Evolutionary conservation across 768 basidiomycete genomes (phyloP), one percentile per base, ranked within the genome.

Genomic region (Scleroderma bovista): DNA sequence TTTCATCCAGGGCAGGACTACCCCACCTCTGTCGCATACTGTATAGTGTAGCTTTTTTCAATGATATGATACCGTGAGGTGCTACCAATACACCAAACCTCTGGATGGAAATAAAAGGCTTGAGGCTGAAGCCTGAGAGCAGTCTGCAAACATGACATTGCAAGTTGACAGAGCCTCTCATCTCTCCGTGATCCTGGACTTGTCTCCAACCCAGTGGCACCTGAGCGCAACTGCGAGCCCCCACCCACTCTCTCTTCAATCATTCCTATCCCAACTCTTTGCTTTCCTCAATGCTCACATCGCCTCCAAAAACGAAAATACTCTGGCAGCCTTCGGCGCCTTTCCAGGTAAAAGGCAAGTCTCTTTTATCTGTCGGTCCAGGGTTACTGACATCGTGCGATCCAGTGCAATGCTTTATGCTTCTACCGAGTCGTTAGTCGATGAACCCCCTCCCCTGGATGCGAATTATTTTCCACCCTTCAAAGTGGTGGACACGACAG

Each of bases 281-380:
- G 85, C 88, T 26, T 95, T 97, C 61, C 73, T 95, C 60, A 98
- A 99, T 62, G 81, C 93, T 3, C 93, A 98, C 69, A 78, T 98
- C 52, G 93, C 93, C 2, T 79, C 82, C 54, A 82, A 86, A 56
- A 86, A 93, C 70, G 93, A 95, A 65, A 99, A 99, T 63, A 80
- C 88, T 4, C 75, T 99, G 34, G 89, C 93, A 6, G 88, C 97
- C 48, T 95, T 92, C 63, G 95, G 83, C 8, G 95, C 94, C 5
- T 75, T 93, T 42, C 88, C 89, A 1, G 82, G 81, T 19, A 84
- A 84, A 67, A 93, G 89, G 91, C 89, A 5, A 24, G 72, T 59
- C n/a, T 42, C 34, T 42, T 44, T 33, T n/a, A 19, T 12, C 19
- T 45, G 47, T 42, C 43, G 29, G 13, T 40, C 40, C 2, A 31